phyloP scores from a whole-genome alignment of 176 grass and related monocot species.

The Themeda triandra region DNA sequence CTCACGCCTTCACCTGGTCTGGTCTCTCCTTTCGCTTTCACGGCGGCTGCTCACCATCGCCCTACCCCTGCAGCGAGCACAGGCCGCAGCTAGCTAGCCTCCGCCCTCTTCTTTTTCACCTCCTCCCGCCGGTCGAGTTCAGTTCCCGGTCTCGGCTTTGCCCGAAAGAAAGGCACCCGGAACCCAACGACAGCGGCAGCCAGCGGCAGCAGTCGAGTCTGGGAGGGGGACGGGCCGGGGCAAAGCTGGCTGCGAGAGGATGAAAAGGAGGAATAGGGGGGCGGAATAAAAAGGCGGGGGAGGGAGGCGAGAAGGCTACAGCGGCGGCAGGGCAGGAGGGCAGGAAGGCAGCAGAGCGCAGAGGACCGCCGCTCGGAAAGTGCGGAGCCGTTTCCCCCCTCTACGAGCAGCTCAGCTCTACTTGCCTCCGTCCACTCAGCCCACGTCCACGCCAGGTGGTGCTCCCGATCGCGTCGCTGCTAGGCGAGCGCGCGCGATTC shows the following conservation, averaged over 20 bases:
- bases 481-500: not conserved
- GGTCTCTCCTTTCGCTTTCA: constrained; percentile 60
- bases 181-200: constrained; percentile 18
- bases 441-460: constrained; percentile 23
- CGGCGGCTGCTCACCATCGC: constrained; percentile 25
- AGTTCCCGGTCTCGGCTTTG: constrained; percentile 24
- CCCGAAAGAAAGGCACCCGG: constrained; percentile 58
- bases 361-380: constrained; percentile 56
- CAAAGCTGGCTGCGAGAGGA: constrained; percentile 16
- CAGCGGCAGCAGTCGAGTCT: not conserved
- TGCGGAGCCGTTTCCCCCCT: constrained; percentile 58
- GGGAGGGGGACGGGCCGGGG: not conserved
- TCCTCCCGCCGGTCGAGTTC: not conserved
- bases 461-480: not conserved
- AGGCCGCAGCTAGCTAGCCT: not conserved
- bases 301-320: constrained; percentile 17
- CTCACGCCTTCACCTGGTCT: not conserved
- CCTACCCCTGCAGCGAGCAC: not conserved
- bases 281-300: constrained; percentile 19
- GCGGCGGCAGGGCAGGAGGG: not conserved
- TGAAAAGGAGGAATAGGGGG: constrained; percentile 15
- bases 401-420: not conserved
- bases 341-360: not conserved
- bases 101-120: not conserved
- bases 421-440: not conserved